Percentiles rank a stretch among this genome's conserved stretches.
Evolutionary conservation across 108 stramenopile genomes (phyloP).

Genomic region (Cyclotella choctawhatcheeana): DNA sequence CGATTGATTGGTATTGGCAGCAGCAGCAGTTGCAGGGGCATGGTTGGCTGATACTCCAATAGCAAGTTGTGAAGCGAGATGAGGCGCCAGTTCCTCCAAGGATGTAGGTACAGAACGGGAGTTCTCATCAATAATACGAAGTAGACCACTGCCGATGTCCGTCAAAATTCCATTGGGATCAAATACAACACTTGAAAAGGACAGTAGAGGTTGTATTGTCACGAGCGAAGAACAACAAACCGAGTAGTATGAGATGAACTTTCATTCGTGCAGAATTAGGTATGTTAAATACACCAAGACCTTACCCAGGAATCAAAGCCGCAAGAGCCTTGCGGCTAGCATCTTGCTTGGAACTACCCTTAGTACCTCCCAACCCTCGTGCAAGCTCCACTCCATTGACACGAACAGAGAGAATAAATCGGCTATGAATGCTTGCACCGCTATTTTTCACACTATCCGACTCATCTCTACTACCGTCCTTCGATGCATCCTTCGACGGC

Average conservation of each 20-base stretch:
- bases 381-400: constrained; percentile 73
- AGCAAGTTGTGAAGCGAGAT: constrained; percentile 75
- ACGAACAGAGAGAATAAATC: constrained; percentile 60
- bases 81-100: constrained; percentile 57
- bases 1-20: not conserved
- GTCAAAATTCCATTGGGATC: constrained; percentile 71
- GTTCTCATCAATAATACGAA: constrained; percentile 19
- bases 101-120: constrained; percentile 34
- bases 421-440: not conserved
- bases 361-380: constrained; percentile 68
- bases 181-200: constrained; percentile 51
- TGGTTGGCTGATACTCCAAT: constrained; percentile 50
- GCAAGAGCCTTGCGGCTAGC: constrained; percentile 74
- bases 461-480: not conserved
- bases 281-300: not conserved
- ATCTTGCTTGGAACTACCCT: constrained; percentile 75
- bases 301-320: constrained; percentile 63
- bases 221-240: too few relatives aligned
- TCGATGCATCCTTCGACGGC: not conserved
- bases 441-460: not conserved
- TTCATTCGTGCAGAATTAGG: too few relatives aligned
- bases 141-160: constrained; percentile 28
- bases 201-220: too few relatives aligned
- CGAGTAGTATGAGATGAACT: too few relatives aligned
- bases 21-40: not conserved